These are phyloP conservation scores for Pestalotiopsis sp. DNA, from an alignment of 2,329 filamentous ascomycete species.

Conservation along the genomic window DNA sequence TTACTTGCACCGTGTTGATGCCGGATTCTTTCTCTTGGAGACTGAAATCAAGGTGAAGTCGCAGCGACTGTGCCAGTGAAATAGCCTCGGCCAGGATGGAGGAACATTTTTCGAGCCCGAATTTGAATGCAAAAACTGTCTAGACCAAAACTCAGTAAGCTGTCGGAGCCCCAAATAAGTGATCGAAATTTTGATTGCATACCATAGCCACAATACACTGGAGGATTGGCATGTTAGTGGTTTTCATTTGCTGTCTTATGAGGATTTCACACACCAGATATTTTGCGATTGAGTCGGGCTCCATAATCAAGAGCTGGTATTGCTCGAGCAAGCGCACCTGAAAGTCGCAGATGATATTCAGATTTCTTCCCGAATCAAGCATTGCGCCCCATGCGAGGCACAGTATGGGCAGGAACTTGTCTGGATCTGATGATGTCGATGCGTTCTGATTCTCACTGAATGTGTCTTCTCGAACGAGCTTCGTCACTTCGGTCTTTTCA, in stretches of 20 bases:
- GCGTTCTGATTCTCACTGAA: background rate
- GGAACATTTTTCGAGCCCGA: background rate
- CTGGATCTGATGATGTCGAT: background rate
- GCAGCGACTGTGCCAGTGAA: background rate
- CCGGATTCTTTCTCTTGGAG: background rate
- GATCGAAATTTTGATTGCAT: background rate
- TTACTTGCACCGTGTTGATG: background rate
- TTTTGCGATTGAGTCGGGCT: background rate
- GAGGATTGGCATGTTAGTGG: background rate
- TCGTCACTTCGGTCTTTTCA: background rate
- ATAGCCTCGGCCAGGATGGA: background rate
- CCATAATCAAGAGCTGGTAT: background rate
- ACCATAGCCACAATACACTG: background rate
- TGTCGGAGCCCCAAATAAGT: background rate
- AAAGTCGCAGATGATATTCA: background rate
- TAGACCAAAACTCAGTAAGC: background rate
- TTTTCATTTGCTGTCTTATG: background rate
- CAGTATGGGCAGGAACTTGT: background rate
- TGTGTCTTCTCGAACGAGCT: background rate
- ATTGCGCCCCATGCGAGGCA: background rate
- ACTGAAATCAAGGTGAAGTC: background rate
- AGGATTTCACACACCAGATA: background rate
- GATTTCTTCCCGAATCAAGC: background rate
- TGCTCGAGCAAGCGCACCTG: background rate
- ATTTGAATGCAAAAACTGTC: background rate